Conservation (phyloP, 345 rosid species). For the Syzygium jambos region DNA sequence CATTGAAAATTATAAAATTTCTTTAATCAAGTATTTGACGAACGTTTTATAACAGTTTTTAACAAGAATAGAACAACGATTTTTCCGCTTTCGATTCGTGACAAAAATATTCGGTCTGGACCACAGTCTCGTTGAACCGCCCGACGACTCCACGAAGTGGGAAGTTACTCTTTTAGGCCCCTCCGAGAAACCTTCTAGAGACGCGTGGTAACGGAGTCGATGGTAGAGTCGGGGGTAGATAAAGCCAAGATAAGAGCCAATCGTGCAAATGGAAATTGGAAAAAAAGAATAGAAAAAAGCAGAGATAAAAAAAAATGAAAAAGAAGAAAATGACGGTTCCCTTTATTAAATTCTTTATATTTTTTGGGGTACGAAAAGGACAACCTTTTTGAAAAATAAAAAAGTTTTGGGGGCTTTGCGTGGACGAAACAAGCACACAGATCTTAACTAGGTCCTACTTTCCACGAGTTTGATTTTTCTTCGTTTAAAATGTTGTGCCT, state of each 20-base stretch:
- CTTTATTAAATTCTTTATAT: not conserved
- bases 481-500: too few species aligned
- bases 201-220: not conserved
- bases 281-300: too few species aligned
- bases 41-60: not conserved
- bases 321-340: too few species aligned
- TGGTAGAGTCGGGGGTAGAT: not conserved
- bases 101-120: not conserved
- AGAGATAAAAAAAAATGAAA: not conserved
- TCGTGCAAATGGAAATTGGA: not conserved
- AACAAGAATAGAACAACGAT: not conserved
- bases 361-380: not conserved
- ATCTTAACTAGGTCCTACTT: too few species aligned
- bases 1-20: not conserved
- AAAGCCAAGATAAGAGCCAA: not conserved
- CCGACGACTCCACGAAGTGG: not conserved
- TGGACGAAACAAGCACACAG: not conserved
- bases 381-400: not conserved
- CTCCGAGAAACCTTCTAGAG: not conserved
- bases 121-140: not conserved
- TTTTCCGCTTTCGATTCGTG: not conserved
- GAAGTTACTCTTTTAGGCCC: not conserved
- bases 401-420: not conserved
- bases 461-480: too few species aligned
- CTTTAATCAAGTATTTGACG: not conserved